Evolutionary conservation across 352 stramenopile species (phyloP), one percentile per base, ranked within the genome.

Genomic region (Elongisporangium anandrum): DNA sequence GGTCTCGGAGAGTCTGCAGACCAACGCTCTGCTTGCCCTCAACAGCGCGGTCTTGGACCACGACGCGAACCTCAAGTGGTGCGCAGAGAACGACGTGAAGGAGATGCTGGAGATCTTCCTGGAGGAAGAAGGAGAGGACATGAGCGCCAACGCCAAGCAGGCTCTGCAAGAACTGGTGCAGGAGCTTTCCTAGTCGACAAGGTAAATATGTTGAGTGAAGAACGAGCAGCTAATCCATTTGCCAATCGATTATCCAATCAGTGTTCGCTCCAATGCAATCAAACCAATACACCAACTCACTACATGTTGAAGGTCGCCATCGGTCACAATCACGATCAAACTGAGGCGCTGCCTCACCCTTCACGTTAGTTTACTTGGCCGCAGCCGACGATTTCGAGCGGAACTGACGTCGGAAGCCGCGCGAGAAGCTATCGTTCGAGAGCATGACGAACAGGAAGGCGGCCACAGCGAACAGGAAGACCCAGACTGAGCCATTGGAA

Each of bases 401-500:
- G 61, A 78, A 81, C 65, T 68, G 59, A 55, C 65, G 73, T 24
- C 82, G 82, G 48, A 90, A 80, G 20, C 59, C 64, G 19, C 70
- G 64, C 34, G 81, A 93, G 26, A 84, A 59, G 19, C 69, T 63
- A 61, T 94, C 81, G 61, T 88, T 94, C 41, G 84, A 90, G 59
- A 84, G 66, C 52, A 66, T 68, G 20, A 94, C 73, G 51, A 94
- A 79, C 12, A 85, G 23, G 19, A 77, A 70, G 3, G 57, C 64
- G n/a, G 71, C 74, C 2, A 90, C 60, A 22, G 85, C 65, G 26
- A 90, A 55, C 22, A 89, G 19, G 51, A 92, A 70, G 39, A 90
- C 60, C 65, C 78, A 71, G 51, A 89, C 54, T 22, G 72, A 72
- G 45, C 73, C 64, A 39, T 66, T 69, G 41, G 65, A 73, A 12